These are phyloP conservation scores for Solanum hybrid DNA, from an alignment of 305 asterid species.

Conservation along the genomic window DNA sequence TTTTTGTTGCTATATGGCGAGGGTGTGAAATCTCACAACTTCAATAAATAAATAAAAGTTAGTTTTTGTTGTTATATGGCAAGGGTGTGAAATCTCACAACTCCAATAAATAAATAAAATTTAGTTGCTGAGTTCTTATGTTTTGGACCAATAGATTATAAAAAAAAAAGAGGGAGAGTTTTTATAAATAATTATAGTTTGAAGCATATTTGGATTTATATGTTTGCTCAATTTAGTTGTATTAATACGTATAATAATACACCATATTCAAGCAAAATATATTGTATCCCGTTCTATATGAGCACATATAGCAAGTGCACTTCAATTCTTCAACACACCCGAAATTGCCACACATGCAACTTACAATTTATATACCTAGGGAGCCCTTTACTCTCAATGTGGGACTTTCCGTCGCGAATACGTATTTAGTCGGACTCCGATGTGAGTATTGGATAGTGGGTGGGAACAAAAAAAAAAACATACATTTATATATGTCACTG, in stretches of 20 bases:
- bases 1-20: too few species aligned
- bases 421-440: too few species aligned
- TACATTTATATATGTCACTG: background rate
- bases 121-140: background rate
- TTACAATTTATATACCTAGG: background rate
- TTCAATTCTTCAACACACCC: too few species aligned
- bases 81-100: background rate
- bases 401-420: fast-evolving
- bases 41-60: too few species aligned
- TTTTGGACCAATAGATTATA: background rate
- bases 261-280: background rate
- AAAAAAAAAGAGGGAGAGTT: background rate
- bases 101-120: background rate
- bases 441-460: fast-evolving
- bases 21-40: too few species aligned
- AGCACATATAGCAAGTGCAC: background rate
- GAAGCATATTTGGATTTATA: too few species aligned
- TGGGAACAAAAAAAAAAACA: too few species aligned
- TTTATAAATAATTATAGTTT: too few species aligned
- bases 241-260: background rate
- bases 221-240: background rate
- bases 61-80: background rate
- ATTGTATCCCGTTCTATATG: background rate
- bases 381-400: too few species aligned
- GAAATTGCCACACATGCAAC: too few species aligned